phyloP scores from a whole-genome alignment of 2,329 filamentous ascomycete genomes.

The Fusarium sp. region DNA sequence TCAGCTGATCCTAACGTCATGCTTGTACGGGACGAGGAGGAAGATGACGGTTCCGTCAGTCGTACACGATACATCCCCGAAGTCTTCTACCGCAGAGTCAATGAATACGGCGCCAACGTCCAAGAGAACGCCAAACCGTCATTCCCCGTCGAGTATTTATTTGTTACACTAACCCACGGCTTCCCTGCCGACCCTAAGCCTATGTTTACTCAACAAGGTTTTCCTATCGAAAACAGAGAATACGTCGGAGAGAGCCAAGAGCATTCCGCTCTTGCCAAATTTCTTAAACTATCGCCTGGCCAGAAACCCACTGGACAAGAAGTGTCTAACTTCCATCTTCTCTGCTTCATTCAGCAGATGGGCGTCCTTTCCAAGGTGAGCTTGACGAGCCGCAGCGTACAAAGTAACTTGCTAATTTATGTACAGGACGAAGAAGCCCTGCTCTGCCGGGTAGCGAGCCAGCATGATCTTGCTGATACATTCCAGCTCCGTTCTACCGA shows the following conservation, averaged over 20 bases:
- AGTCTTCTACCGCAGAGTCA: slow-evolving; percentile 94
- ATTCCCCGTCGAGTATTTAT: slow-evolving; percentile 96
- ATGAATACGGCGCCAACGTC: slow-evolving; percentile 96
- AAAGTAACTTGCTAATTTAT: slow-evolving; percentile 11
- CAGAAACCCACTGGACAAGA: slow-evolving; percentile 73
- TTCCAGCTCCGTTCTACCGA: slow-evolving; percentile 86
- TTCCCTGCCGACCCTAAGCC: slow-evolving; percentile 87
- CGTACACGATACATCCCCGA: slow-evolving; percentile 93
- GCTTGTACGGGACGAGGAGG: slow-evolving; percentile 93
- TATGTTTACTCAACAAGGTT: slow-evolving; percentile 78
- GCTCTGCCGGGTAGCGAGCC: slow-evolving; percentile 85
- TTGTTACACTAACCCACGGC: slow-evolving; percentile 95
- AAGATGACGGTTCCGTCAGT: slow-evolving; percentile 77
- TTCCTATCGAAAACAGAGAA: slow-evolving; percentile 93
- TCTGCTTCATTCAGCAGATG: slow-evolving; percentile 87
- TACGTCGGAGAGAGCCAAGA: slow-evolving; percentile 89
- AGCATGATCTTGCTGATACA: slow-evolving; percentile 83
- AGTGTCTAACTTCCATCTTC: slow-evolving; percentile 92
- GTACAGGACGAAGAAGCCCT: slow-evolving; percentile 87
- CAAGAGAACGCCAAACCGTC: slow-evolving; percentile 97
- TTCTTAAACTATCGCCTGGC: slow-evolving; percentile 72
- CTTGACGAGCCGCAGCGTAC: neutral
- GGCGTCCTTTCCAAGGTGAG: slow-evolving; percentile 87
- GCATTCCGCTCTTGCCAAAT: slow-evolving; percentile 74
- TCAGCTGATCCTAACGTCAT: slow-evolving; percentile 93